Evolutionary conservation across 2,329 filamentous ascomycete species (phyloP), one percentile per base, ranked within the genome.

Genomic region (Beauveria australis): DNA sequence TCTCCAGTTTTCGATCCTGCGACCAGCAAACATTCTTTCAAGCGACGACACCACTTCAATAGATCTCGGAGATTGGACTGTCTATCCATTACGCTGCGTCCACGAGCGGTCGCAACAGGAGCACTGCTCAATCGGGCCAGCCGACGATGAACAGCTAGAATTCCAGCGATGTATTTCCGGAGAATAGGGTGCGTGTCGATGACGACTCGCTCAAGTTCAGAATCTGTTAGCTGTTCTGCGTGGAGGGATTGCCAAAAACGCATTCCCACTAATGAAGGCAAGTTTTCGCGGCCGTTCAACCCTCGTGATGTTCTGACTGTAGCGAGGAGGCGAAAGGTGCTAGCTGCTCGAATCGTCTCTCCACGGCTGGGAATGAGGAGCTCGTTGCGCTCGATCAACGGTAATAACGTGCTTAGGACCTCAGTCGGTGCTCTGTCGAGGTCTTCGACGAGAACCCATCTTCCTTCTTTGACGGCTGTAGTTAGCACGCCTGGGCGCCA

Each of bases 381-480:
- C 71, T 97, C 91, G n/a, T 91, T 87, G 62, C 89, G 86, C 74
- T 99, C 94, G 62, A 99, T 92, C 9, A 99, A 81, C 10, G 95
- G 94, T 28, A 99, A 79, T 30, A 99, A 82, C 16, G 92, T 92
- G 71, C 93, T 96, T 72, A 99, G 86, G 53, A 99, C 90, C 73
- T 99, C 94, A 65, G 91, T 93, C 5, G 95, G 94, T 12, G 94
- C 94, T 64, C 93, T 87, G 71, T 99, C 92, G 46, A 99, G 81
- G 73, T 99, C 95, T 73, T 99, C 95, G 62, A 99, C 95, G 65
- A 99, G 80, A 7, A 99, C 89, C 95, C 94, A 99, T 69, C 93
- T 84, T 18, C 94, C 95, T 77, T 99, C 93, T 69, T 84, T 88
- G 3, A 97, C 92, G 41, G 95, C 95, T 33, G 91, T 96, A 0